phyloP scores from a whole-genome alignment of 2,329 filamentous ascomycete species.

The Endocalyx cinctus region DNA sequence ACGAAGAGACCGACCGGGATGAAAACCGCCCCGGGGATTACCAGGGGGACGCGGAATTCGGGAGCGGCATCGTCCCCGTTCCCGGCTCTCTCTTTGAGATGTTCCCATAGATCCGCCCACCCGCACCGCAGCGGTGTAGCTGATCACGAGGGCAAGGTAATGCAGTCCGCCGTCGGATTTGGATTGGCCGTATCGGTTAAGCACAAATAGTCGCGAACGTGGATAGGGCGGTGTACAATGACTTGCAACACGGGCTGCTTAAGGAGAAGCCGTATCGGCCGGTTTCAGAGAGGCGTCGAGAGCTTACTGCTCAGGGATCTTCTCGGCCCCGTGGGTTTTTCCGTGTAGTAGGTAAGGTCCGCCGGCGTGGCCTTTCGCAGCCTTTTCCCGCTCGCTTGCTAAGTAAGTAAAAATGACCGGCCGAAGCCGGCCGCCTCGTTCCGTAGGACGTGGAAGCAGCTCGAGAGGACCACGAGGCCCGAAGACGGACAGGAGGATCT shows the following conservation, averaged over 20 bases:
- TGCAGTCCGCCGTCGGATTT: conserved; percentile 44
- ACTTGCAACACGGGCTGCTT: conserved; percentile 47
- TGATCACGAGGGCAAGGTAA: conserved; percentile 49
- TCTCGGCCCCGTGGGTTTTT: conserved; percentile 1
- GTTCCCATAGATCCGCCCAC: conserved; percentile 19
- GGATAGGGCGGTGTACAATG: conserved; percentile 49
- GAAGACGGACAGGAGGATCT: conserved; percentile 38
- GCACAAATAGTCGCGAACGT: conserved; percentile 49
- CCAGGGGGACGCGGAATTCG: conserved; percentile 45
- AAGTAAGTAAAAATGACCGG: conserved; percentile 10
- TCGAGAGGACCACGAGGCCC: conserved; percentile 35
- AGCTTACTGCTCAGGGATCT: conserved; percentile 5
- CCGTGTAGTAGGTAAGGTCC: conserved; percentile 6
- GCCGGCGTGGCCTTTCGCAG: conserved; percentile 9
- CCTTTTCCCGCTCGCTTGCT: conserved; percentile 5
- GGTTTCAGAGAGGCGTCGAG: conserved; percentile 26
- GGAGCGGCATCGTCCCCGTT: conserved; percentile 24
- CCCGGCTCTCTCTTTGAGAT: conserved; percentile 19
- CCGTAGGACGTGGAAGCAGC: conserved; percentile 28
- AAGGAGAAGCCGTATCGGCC: conserved; percentile 45
- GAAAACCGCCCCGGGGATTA: conserved; percentile 47
- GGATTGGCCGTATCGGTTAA: conserved; percentile 41
- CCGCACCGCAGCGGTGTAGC: conserved; percentile 44
- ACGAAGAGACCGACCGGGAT: conserved; percentile 47
- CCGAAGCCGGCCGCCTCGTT: conserved; percentile 28